phyloP scores from a whole-genome alignment of 2,329 filamentous ascomycete species.

The Phaeosphaeria sp. region DNA sequence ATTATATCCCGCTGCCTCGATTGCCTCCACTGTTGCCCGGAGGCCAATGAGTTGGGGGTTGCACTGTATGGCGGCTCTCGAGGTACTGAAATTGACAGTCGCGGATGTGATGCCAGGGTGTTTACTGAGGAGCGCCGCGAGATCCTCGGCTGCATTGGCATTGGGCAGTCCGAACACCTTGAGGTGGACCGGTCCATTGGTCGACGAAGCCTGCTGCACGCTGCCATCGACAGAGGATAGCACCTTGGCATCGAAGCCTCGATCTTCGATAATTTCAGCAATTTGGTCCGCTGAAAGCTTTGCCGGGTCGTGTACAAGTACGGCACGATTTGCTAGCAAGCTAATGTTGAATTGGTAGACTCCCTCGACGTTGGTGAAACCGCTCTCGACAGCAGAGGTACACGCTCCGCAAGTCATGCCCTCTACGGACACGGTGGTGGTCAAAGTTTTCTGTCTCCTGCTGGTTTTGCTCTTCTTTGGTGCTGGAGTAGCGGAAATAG shows the following conservation, averaged over 20 bases:
- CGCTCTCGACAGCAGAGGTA: slow-evolving; percentile 86
- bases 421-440: slow-evolving; percentile 86
- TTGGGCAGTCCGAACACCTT: slow-evolving; percentile 83
- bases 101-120: slow-evolving; percentile 77
- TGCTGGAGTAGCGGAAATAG: slow-evolving; percentile 55
- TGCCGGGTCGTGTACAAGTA: slow-evolving; percentile 80
- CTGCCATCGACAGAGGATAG: slow-evolving; percentile 74
- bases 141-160: slow-evolving; percentile 70
- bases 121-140: slow-evolving; percentile 72
- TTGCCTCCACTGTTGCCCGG: slow-evolving; percentile 78
- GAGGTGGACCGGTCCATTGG: slow-evolving; percentile 71
- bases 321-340: slow-evolving; percentile 87
- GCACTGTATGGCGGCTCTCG: slow-evolving; percentile 76
- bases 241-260: slow-evolving; percentile 86
- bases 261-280: slow-evolving; percentile 82
- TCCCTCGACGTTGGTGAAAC: slow-evolving; percentile 78
- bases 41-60: slow-evolving; percentile 76
- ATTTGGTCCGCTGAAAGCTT: slow-evolving; percentile 77
- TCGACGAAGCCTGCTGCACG: slow-evolving; percentile 59
- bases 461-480: slow-evolving; percentile 44
- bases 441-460: slow-evolving; percentile 59
- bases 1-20: slow-evolving; percentile 86
- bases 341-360: slow-evolving; percentile 93
- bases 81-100: slow-evolving; percentile 74
- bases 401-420: slow-evolving; percentile 99